Evolutionary conservation across 177 flowering plant genomes (phyloP).

Genomic region (Vitis hybrid): DNA sequence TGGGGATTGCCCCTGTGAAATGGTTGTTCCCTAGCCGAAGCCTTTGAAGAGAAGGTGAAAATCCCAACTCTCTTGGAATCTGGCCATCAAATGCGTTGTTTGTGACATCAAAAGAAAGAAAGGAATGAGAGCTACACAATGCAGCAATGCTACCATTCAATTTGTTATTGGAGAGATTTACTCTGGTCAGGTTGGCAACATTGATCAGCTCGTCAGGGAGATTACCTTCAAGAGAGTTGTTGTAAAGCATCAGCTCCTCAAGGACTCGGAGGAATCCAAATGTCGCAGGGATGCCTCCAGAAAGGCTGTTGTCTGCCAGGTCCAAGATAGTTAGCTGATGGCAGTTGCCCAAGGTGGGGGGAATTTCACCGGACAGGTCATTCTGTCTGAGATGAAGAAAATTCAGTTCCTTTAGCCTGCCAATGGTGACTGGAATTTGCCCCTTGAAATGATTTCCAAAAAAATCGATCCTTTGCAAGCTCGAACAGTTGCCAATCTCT

Average conservation of each 20-base stretch:
- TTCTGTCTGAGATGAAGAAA: constrained; percentile 84
- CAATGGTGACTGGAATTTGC: constrained; percentile 64
- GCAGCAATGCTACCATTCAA: constrained; percentile 75
- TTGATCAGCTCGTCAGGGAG: constrained; percentile 56
- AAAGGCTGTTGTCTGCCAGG: constrained; percentile 81
- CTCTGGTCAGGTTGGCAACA: constrained; percentile 65
- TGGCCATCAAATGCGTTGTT: constrained; percentile 60
- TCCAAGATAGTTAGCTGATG: constrained; percentile 59
- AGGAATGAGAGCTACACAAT: constrained; percentile 54
- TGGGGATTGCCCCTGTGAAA: constrained; percentile 67
- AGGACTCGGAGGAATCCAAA: constrained; percentile 55
- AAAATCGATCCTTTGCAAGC: constrained; percentile 74
- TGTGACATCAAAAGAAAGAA: constrained; percentile 87
- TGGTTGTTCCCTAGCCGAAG: constrained; percentile 69
- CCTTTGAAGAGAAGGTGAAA: constrained; percentile 68
- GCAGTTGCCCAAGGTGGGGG: constrained; percentile 72
- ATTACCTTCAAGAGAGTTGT: constrained; percentile 85
- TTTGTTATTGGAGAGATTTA: constrained; percentile 79
- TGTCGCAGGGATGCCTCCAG: constrained; percentile 64
- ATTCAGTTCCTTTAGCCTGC: constrained; percentile 57
- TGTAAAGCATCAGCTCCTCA: constrained; percentile 81
- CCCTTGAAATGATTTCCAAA: constrained; percentile 76
- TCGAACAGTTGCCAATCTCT: constrained; percentile 85
- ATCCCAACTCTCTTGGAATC: constrained; percentile 71
- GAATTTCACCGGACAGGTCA: constrained; percentile 70